Base-by-base conservation (phyloP, 106 monocot genomes). In the Hemerocallis citrina region DNA sequence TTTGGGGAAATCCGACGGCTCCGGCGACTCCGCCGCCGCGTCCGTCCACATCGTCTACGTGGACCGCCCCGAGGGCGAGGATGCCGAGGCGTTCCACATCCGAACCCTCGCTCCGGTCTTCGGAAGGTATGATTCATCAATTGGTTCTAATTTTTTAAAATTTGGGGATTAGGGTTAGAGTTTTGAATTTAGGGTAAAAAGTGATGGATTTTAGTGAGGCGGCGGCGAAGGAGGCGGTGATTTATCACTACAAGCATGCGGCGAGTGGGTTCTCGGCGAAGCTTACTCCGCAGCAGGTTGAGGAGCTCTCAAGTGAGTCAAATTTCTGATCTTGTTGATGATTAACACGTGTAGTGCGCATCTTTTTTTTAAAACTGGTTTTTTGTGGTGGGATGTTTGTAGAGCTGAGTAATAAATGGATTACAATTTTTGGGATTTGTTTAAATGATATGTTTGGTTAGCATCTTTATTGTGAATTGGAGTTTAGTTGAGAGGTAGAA, bases 181-280 rank as follows among this genome's bases (percentile, higher is more conserved):
- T 50, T 71, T 33, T 10, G 42, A 27, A 42, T 61, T n/a, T n/a
- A n/a, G n/a, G n/a, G n/a, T n/a, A n/a, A n/a, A 30, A 1, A 7
- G 10, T 4, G 3, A 24, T 16, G 35, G 7, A 4, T 30, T 8
- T 51, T 7, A 61, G 64, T 48, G 46, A 67, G 72, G 85, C 82
- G 5, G 85, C 82, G 43, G 90, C 90, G 34, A 85, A 70, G 79
- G 85, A 76, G 37, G 79, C 85, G n/a, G 52, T 91, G 58, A 55
- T 91, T 14, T 91, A 91, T 38, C 82, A 77, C 69, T 91, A 91
- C 77, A 74, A 19, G 64, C 74, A 76, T 30, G 81, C 85, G 2
- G 68, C 85, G 0, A 91, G 79, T 27, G 90, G 90, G 9, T 91
- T 91, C 69, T 79, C 90, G 5, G 90, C 90, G 4, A 91, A 72